phyloP scores from a whole-genome alignment of 2,329 filamentous ascomycete species.

The Trichoderma simmonsii region DNA sequence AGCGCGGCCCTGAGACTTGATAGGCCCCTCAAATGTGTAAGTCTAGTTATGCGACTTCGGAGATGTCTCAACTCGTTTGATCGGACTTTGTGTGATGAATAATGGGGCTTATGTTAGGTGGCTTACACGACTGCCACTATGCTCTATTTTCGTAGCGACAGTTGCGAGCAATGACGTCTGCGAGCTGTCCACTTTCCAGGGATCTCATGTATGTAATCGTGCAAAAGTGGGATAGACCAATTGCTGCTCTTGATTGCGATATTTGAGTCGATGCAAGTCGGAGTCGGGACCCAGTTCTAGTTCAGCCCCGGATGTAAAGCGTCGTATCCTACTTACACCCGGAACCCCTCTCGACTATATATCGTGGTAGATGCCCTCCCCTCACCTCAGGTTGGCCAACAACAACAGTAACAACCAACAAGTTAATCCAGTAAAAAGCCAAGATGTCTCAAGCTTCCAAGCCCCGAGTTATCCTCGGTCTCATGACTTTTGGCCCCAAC shows the following conservation, averaged over 20 bases:
- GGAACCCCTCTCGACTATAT: background rate
- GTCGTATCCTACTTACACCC: background rate
- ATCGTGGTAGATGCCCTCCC: background rate
- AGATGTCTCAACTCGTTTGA: background rate
- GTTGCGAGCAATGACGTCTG: background rate
- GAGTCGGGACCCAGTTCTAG: background rate
- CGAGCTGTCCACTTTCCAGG: background rate
- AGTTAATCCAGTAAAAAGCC: background rate
- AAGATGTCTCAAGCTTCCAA: constrained; percentile 49
- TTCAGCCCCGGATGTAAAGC: background rate
- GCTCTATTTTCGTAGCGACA: background rate
- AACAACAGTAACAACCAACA: background rate
- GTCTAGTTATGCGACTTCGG: background rate
- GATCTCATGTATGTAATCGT: background rate
- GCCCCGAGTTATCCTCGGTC: constrained; percentile 73
- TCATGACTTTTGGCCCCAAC: constrained; percentile 80
- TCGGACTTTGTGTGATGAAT: background rate
- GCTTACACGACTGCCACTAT: background rate
- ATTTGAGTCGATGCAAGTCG: background rate
- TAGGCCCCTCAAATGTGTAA: background rate
- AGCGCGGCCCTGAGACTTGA: background rate
- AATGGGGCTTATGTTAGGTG: background rate
- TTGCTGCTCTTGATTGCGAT: background rate
- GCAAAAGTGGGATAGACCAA: background rate
- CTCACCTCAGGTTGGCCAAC: background rate